Evolutionary conservation across 2,329 filamentous ascomycete species (phyloP).

Genomic region (Hypoxylon sp.): DNA sequence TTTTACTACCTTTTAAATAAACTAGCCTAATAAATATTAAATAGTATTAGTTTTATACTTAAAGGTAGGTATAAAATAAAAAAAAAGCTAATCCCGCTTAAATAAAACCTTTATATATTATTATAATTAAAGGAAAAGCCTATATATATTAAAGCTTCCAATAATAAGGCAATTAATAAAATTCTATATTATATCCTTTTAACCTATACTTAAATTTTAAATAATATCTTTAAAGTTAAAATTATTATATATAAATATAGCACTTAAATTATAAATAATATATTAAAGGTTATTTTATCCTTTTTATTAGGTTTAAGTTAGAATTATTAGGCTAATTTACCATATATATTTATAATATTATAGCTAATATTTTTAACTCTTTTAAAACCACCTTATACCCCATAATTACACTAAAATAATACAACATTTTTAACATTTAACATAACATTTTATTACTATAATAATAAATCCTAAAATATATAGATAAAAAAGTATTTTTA

Average conservation of each 20-base stretch:
- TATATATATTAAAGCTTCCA: neutral
- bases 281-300: neutral
- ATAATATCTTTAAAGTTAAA: constrained; percentile 8
- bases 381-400: too few relatives aligned
- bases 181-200: neutral
- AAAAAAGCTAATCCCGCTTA: too few relatives aligned
- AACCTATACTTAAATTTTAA: neutral
- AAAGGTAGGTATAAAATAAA: too few relatives aligned
- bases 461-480: too few relatives aligned
- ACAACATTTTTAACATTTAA: too few relatives aligned
- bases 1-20: too few relatives aligned
- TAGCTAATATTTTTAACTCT: too few relatives aligned
- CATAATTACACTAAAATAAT: too few relatives aligned
- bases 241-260: constrained; percentile 5
- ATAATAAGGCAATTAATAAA: constrained; percentile 4
- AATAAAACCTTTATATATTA: neutral
- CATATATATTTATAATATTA: neutral
- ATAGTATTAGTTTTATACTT: too few relatives aligned
- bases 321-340: neutral
- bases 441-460: too few relatives aligned
- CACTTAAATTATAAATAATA: constrained; percentile 4
- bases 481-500: too few relatives aligned
- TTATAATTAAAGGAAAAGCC: constrained; percentile 3
- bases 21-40: too few relatives aligned
- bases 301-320: neutral